Percentiles rank a stretch among this genome's conserved stretches.
Conservation (phyloP, 805 yeast genomes). For the Kluyveromyces wickerhamii region DNA sequence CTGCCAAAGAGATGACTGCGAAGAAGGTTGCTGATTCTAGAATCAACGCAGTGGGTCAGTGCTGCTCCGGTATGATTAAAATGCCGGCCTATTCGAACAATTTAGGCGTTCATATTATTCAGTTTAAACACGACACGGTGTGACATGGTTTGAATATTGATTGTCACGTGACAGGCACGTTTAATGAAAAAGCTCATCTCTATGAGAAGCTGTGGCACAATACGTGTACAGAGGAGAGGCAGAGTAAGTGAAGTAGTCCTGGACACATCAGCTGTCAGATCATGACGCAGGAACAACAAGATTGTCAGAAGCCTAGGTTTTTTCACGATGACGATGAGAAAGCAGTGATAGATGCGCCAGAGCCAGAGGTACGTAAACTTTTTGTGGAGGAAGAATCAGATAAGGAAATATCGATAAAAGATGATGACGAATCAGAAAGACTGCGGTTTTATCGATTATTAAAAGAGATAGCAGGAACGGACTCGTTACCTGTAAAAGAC, state of each 20-base stretch:
- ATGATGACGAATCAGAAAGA: slow-evolving; percentile 1
- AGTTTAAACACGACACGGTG: no score
- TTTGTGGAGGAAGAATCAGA: slow-evolving; percentile 11
- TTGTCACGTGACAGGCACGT: no score
- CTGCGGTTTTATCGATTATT: background rate
- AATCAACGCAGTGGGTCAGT: no score
- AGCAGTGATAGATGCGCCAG: background rate
- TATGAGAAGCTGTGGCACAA: no score
- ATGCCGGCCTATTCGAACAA: no score
- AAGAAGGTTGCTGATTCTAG: no score
- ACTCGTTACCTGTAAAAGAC: background rate
- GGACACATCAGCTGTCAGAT: background rate
- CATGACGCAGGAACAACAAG: slow-evolving; percentile 1
- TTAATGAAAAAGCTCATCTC: no score
- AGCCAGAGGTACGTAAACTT: slow-evolving; percentile 2
- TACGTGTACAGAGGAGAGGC: no score
- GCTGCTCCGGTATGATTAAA: no score
- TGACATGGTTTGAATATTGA: no score
- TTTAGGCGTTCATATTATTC: no score
- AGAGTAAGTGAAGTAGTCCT: background rate
- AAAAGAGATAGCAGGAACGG: background rate
- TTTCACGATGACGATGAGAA: slow-evolving; percentile 3
- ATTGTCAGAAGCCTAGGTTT: slow-evolving; percentile 7
- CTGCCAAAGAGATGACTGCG: no score
- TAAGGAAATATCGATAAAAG: slow-evolving; percentile 4